Conservation (phyloP, 163 green algal genomes). For the Scenedesmus sp. region DNA sequence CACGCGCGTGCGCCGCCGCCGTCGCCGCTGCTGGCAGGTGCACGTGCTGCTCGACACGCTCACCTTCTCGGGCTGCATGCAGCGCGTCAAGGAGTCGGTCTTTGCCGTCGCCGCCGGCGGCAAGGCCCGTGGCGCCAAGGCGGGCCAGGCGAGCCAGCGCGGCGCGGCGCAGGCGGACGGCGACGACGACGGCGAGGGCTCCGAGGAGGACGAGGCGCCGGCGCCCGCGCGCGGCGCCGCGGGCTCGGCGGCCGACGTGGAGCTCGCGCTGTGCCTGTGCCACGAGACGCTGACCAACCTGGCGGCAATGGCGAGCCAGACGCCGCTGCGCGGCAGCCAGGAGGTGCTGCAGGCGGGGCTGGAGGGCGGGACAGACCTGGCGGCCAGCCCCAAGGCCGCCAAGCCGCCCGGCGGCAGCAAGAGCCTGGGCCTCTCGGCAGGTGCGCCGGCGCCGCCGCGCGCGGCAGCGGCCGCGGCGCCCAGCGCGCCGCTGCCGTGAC, state of each 20-base stretch:
- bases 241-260: constrained; percentile 21
- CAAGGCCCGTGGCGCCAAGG: constrained; percentile 3
- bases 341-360: constrained; percentile 23
- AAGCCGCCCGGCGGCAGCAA: constrained; percentile 26
- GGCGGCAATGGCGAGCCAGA: not conserved
- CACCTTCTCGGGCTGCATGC: constrained; percentile 38
- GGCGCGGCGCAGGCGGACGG: not conserved
- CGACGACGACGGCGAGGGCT: not conserved
- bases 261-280: constrained; percentile 25
- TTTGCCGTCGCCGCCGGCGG: not conserved
- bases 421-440: constrained; percentile 17
- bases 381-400: not conserved
- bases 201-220: not conserved
- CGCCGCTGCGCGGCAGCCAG: constrained; percentile 13
- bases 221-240: too few relatives aligned
- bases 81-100: constrained; percentile 42
- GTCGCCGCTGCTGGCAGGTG: constrained; percentile 21
- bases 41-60: constrained; percentile 38
- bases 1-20: too few relatives aligned
- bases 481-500: not conserved
- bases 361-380: constrained; percentile 40
- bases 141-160: not conserved
- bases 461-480: not conserved
- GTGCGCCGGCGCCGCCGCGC: too few relatives aligned
- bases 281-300: constrained; percentile 43